Conservation (phyloP, 2,329 filamentous ascomycete species). For the Curvularia eragrostidis region DNA sequence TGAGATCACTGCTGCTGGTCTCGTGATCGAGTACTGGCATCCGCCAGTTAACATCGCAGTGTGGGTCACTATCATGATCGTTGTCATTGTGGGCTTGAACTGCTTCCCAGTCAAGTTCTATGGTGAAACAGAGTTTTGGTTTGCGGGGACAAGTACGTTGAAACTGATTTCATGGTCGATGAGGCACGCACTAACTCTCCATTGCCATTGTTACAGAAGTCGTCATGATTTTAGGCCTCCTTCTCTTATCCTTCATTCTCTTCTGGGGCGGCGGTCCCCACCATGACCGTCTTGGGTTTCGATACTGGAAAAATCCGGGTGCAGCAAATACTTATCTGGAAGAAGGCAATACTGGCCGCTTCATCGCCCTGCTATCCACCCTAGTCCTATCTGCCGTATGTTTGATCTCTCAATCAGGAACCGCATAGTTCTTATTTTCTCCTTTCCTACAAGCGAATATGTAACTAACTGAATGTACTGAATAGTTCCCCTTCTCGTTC, state of each 20-base stretch:
- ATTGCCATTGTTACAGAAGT: slow-evolving; percentile 28
- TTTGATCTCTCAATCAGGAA: neutral
- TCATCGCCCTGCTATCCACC: slow-evolving; percentile 60
- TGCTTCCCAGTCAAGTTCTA: slow-evolving; percentile 48
- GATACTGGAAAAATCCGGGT: slow-evolving; percentile 64
- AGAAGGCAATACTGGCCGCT: slow-evolving; percentile 56
- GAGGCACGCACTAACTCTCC: neutral
- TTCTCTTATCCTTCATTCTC: slow-evolving; percentile 61
- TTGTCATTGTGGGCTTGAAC: slow-evolving; percentile 46
- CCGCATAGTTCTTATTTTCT: neutral
- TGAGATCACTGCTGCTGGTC: slow-evolving; percentile 47
- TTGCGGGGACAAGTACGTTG: slow-evolving; percentile 27
- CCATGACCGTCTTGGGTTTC: slow-evolving; percentile 60
- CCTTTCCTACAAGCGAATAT: neutral
- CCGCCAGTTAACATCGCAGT: slow-evolving; percentile 43
- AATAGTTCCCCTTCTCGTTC: slow-evolving; percentile 14
- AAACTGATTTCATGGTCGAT: neutral
- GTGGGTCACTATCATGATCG: slow-evolving; percentile 49
- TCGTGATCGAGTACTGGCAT: slow-evolving; percentile 49
- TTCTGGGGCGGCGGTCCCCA: slow-evolving; percentile 64
- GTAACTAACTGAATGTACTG: neutral
- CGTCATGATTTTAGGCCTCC: slow-evolving; percentile 52
- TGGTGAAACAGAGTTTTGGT: slow-evolving; percentile 48
- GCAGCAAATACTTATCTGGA: slow-evolving; percentile 60
- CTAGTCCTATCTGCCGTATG: slow-evolving; percentile 61